Percentiles rank a stretch among this genome's conserved stretches.
Evolutionary conservation across 2,329 filamentous ascomycete species (phyloP).

Genomic region (Calonectria pteridis): DNA sequence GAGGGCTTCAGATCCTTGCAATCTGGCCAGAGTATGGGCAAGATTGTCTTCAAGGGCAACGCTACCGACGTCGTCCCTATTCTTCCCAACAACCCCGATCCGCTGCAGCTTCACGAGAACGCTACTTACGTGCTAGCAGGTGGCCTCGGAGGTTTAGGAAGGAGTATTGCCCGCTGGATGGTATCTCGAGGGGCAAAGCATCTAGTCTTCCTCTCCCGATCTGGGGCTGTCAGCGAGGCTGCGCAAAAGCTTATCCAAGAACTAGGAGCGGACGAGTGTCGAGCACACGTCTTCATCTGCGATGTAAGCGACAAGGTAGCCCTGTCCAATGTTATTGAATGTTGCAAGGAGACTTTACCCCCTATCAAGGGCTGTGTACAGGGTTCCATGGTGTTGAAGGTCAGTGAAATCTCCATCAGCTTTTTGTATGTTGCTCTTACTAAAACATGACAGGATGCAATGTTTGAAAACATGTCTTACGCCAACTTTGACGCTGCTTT

Average conservation of each 20-base stretch:
- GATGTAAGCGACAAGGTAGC: neutral
- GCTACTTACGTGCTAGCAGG: constrained; percentile 19
- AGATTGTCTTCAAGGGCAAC: constrained; percentile 17
- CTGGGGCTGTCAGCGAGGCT: constrained; percentile 36
- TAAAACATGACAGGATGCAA: neutral
- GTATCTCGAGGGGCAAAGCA: constrained; percentile 30
- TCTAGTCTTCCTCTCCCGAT: constrained; percentile 47
- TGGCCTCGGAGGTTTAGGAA: constrained; percentile 20
- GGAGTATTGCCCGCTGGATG: constrained; percentile 21
- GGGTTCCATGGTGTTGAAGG: constrained; percentile 17
- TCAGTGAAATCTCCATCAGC: neutral
- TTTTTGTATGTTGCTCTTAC: neutral
- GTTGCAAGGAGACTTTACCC: neutral
- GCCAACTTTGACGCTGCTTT: neutral
- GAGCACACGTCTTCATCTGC: constrained; percentile 4
- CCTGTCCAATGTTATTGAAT: neutral
- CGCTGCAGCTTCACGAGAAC: neutral
- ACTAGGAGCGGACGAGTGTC: neutral
- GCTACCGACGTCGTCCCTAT: constrained; percentile 11
- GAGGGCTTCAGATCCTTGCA: constrained; percentile 27
- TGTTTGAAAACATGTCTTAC: constrained; percentile 15
- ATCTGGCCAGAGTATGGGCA: constrained; percentile 26
- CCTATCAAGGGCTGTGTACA: constrained; percentile 4
- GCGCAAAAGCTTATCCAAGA: constrained; percentile 37
- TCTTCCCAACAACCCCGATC: neutral